A percentile compares a stretch with the other conserved stretches of the same genome.
Conservation (phyloP, 2,329 filamentous ascomycete genomes). For the Penicillium sp. region DNA sequence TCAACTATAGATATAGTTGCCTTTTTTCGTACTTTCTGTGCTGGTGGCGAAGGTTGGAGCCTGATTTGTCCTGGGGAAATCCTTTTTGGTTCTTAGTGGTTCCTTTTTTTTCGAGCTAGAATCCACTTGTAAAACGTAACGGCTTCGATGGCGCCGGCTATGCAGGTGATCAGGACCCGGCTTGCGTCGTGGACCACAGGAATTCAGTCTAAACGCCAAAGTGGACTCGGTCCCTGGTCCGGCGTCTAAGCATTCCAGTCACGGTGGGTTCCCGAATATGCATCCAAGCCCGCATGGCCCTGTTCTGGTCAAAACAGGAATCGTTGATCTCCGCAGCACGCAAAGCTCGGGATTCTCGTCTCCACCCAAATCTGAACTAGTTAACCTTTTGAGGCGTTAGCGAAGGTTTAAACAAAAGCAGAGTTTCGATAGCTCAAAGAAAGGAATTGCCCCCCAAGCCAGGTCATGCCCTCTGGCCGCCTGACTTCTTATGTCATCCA, state of each 20-base stretch:
- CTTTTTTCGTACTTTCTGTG: not conserved
- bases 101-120: not conserved
- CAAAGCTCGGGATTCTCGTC: not conserved
- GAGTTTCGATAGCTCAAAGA: not conserved
- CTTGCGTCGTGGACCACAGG: constrained; percentile 6
- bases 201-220: constrained; percentile 18
- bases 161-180: constrained; percentile 33
- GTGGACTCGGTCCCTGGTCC: constrained; percentile 27
- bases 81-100: not conserved
- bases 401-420: not conserved
- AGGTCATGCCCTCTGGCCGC: not conserved
- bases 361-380: not conserved
- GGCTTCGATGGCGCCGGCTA: constrained; percentile 27
- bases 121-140: constrained; percentile 2
- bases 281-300: constrained; percentile 22
- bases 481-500: not conserved
- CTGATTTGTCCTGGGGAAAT: not conserved
- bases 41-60: not conserved
- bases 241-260: constrained; percentile 35
- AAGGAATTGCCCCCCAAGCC: not conserved
- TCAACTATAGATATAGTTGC: not conserved
- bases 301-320: constrained; percentile 6
- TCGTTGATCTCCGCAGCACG: not conserved
- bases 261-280: constrained; percentile 26
- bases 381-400: not conserved